Base-by-base conservation (phyloP, 345 rosid genomes). In the Brassica cretica region DNA sequence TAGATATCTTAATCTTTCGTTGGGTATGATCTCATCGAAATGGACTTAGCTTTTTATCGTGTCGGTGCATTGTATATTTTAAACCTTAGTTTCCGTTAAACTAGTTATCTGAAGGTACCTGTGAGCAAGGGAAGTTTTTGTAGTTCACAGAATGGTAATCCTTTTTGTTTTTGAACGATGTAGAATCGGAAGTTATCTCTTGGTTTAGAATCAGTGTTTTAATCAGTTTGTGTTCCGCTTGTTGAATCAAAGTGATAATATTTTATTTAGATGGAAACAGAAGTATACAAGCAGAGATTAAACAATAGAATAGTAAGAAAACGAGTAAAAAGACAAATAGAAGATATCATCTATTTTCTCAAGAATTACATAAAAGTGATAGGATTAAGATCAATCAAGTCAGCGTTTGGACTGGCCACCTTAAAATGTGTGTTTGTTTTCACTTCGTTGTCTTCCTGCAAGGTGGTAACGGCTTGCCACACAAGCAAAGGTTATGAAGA, bases 401-500 rank as follows among this genome's bases (percentile, higher is more conserved):
- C 93, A 86, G 97, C 93, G 72, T 84, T 78, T n/a, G 83, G 72
- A 85, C 90, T 92, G 98, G 77, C 81, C 81, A 66, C 77, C 67
- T 78, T 4, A 6, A 14, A 66, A 44, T 18, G 64, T 33, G 68
- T 19, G n/a, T 61, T 63, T 49, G 14, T 21, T 70, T 59, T 80
- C 76, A 58, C 79, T 81, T 72, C 80, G 64, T 62, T 68, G 79
- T 81, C 78, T 64, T 83, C 81, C 84, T 85, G 73, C 98, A 92
- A 44, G 93, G 89, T 68, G 91, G 93, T 80, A 94, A 35, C 3
- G 98, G 98, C 68, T 88, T 91, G 76, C 97, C 98, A 64, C 98
- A 94, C 74, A 94, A 82, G 88, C 98, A 94, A 35, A 89, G 86
- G 76, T 92, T 94, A 71, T 94, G 97, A 56, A 89, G 90, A 86